phyloP scores from a whole-genome alignment of 371 early-diverging fungal genomes.

The Mortierella sp. region DNA sequence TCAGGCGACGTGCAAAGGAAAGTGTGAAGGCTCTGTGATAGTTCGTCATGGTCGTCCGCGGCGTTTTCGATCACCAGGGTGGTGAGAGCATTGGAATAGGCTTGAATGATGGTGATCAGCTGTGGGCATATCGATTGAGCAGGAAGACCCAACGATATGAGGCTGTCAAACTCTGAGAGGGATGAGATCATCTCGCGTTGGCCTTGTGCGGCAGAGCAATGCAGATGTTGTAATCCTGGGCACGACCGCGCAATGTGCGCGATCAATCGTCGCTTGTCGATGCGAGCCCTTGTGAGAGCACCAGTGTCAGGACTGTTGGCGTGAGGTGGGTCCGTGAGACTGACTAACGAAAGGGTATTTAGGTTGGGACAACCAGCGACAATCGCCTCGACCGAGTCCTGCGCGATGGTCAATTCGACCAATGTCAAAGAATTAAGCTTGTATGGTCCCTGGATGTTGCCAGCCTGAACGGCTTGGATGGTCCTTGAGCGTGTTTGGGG shows the following conservation, averaged over 20 bases:
- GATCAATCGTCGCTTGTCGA: slow-evolving; percentile 2
- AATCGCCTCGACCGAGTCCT: slow-evolving; percentile 1
- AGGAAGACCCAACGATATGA: slow-evolving; percentile 5
- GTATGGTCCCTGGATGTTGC: slow-evolving; percentile 6
- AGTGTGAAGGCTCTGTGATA: slow-evolving; percentile 7
- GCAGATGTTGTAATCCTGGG: slow-evolving; percentile 6
- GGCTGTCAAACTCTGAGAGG: background rate
- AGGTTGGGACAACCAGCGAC: slow-evolving; percentile 7
- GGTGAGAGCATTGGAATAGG: slow-evolving; percentile 6
- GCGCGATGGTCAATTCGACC: background rate
- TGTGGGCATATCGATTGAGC: slow-evolving; percentile 2
- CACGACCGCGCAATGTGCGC: slow-evolving; percentile 8
- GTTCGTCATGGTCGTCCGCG: background rate
- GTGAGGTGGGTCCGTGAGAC: background rate
- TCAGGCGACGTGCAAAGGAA: slow-evolving; percentile 18
- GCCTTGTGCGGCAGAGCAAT: slow-evolving; percentile 6
- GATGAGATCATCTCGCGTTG: slow-evolving; percentile 5
- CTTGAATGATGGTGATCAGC: slow-evolving; percentile 1
- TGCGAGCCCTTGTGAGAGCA: background rate
- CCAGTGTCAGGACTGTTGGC: no score
- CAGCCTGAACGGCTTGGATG: background rate
- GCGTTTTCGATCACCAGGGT: slow-evolving; percentile 3
- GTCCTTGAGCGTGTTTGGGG: background rate
- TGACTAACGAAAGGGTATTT: slow-evolving; percentile 1
- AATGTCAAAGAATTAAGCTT: background rate